A percentile compares a stretch with the other conserved stretches of the same genome.
Conservation (phyloP, 1,284 basidiomycete genomes). For the Sanghuangporus baumii region DNA sequence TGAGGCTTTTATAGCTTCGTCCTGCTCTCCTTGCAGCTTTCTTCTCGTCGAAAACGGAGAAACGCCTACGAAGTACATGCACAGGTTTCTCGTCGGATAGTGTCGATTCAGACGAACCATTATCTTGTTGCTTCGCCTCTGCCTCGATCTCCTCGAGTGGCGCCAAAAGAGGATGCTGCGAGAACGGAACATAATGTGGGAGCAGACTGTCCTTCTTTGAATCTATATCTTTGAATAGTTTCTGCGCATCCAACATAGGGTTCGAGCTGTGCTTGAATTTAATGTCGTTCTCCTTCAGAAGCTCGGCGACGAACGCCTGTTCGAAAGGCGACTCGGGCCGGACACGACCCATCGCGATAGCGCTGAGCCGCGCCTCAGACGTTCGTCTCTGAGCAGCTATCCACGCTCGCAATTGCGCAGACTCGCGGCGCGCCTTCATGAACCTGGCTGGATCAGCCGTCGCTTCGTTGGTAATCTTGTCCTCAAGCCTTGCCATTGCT, state of each 20-base stretch:
- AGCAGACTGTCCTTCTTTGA: neutral
- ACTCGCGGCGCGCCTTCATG: slow-evolving; percentile 2
- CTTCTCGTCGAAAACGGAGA: slow-evolving; percentile 7
- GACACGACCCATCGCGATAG: neutral
- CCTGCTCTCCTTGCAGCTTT: slow-evolving; percentile 10
- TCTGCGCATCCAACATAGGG: slow-evolving; percentile 1
- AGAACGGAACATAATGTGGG: slow-evolving; percentile 6
- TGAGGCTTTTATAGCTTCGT: neutral
- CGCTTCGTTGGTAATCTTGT: slow-evolving; percentile 2
- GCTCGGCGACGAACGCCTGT: slow-evolving; percentile 6
- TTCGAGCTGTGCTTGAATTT: slow-evolving; percentile 4
- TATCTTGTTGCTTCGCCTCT: neutral
- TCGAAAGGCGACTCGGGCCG: neutral
- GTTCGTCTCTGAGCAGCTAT: neutral
- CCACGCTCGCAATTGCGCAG: slow-evolving; percentile 2
- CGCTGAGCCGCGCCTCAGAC: neutral
- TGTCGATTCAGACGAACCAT: neutral
- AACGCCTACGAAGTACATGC: neutral
- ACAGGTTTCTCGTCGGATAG: neutral
- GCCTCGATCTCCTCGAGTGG: slow-evolving; percentile 5
- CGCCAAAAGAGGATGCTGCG: neutral
- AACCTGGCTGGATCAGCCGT: neutral
- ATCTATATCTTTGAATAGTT: neutral
- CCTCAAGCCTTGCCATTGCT: slow-evolving; percentile 8
- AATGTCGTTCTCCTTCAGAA: slow-evolving; percentile 3